These are phyloP conservation scores for Colletotrichum sp. DNA, from an alignment of 2,329 filamentous ascomycete genomes.

Conservation along the genomic window DNA sequence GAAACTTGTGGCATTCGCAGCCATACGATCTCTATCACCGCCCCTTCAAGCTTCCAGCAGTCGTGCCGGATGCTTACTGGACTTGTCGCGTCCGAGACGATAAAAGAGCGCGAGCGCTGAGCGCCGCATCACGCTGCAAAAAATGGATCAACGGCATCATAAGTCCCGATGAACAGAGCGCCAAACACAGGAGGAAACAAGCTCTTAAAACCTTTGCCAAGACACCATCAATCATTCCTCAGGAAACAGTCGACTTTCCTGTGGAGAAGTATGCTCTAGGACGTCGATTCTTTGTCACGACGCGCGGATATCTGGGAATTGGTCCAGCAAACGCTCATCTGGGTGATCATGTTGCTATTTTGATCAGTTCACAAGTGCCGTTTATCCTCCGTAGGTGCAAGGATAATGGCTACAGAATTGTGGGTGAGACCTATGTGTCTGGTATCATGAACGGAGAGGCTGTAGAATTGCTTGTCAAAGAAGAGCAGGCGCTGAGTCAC, in stretches of 20 bases:
- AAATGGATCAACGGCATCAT: background rate
- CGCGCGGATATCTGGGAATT: background rate
- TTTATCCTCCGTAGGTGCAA: background rate
- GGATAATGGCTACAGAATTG: background rate
- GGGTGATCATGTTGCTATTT: background rate
- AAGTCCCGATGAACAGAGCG: background rate
- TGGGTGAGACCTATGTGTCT: background rate
- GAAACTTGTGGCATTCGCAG: background rate
- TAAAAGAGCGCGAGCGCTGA: background rate
- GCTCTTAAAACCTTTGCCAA: background rate
- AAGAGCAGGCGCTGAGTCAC: rapidly evolving
- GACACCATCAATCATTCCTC: background rate
- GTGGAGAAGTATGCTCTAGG: background rate
- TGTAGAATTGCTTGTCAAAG: background rate
- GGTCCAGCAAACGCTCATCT: background rate
- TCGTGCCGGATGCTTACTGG: background rate
- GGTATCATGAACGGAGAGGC: background rate
- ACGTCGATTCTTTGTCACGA: background rate
- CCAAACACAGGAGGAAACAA: background rate
- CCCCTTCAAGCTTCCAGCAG: background rate
- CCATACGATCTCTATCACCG: background rate
- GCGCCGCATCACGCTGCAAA: background rate
- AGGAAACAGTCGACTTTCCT: background rate
- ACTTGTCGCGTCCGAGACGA: background rate
- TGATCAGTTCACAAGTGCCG: background rate